A percentile compares a stretch with the other conserved stretches of the same genome.
Conservation (phyloP, 208 protist species). For the Leishmania guyanensis region DNA sequence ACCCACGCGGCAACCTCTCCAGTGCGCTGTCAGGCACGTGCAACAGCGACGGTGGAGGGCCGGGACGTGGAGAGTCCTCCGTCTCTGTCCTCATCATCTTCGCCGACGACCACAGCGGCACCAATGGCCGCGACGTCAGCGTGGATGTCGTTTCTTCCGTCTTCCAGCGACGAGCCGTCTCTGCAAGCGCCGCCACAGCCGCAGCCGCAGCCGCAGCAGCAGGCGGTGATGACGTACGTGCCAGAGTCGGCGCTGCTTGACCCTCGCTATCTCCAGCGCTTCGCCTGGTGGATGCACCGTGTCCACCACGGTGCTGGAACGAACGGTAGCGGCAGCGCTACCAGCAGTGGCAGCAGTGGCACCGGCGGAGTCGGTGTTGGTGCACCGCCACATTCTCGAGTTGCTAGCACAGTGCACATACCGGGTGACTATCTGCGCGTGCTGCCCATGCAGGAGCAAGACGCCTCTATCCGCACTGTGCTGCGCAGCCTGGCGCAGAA, state of each 20-base stretch:
- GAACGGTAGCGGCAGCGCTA: not conserved
- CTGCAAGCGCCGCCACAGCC: not conserved
- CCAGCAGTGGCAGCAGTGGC: not conserved
- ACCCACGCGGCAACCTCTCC: not conserved
- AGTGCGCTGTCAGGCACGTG: not conserved
- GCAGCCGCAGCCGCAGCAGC: not conserved
- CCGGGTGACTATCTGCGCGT: conserved; percentile 26
- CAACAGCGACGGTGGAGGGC: not conserved
- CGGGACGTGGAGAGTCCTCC: not conserved
- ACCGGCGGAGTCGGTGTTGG: not conserved
- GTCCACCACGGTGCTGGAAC: conserved; percentile 22
- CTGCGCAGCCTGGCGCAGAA: conserved; percentile 33
- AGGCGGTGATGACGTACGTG: conserved; percentile 27
- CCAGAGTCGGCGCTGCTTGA: conserved; percentile 68
- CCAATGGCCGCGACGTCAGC: not conserved
- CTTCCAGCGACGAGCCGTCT: not conserved
- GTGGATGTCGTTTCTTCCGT: not conserved
- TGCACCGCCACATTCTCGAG: not conserved
- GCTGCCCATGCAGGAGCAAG: conserved; percentile 29
- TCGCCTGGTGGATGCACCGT: conserved; percentile 49
- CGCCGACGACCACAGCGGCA: not conserved
- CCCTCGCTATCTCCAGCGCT: conserved; percentile 52
- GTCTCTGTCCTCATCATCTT: not conserved
- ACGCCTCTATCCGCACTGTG: conserved; percentile 28
- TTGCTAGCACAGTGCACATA: conserved; percentile 10